A percentile compares a stretch with the other conserved stretches of the same genome.
phyloP scores from a whole-genome alignment of 1,284 basidiomycete species.

The Ganoderma boninense region DNA sequence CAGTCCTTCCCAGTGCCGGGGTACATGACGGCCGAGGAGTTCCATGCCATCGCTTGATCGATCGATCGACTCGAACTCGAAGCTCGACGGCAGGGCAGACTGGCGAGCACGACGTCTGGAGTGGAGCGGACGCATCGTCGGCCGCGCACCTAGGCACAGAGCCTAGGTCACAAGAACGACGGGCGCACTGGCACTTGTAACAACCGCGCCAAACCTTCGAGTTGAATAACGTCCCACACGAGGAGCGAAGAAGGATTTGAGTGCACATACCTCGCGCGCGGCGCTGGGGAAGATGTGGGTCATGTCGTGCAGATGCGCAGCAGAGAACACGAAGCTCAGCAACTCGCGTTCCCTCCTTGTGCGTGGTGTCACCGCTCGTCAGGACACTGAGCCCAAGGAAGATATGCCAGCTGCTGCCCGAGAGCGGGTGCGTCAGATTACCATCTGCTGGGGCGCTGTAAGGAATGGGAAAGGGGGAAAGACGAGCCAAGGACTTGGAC shows the following conservation, averaged over 20 bases:
- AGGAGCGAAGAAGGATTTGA: too few relatives aligned
- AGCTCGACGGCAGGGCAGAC: constrained; percentile 19
- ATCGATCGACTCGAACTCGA: constrained; percentile 21
- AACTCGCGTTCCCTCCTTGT: constrained; percentile 9
- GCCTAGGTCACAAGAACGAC: too few relatives aligned
- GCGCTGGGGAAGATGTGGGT: constrained; percentile 10
- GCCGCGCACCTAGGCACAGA: too few relatives aligned
- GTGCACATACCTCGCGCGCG: not conserved
- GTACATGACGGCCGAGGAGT: constrained; percentile 29
- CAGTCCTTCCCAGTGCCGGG: constrained; percentile 32
- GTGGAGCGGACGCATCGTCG: too few relatives aligned
- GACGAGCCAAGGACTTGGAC: too few relatives aligned
- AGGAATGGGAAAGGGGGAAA: too few relatives aligned
- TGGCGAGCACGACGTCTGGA: constrained; percentile 25
- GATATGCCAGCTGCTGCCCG: not conserved
- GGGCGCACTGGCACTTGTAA: too few relatives aligned
- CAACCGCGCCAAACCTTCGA: not conserved
- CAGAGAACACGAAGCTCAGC: not conserved
- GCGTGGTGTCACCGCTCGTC: not conserved
- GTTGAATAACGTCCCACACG: too few relatives aligned
- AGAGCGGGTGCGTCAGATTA: too few relatives aligned
- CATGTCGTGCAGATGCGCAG: constrained; percentile 9
- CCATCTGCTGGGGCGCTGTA: too few relatives aligned
- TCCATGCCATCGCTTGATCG: constrained; percentile 35
- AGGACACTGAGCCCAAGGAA: constrained; percentile 9